Conservation (phyloP, 2,329 filamentous ascomycete genomes). For the Cryoendolithus antarcticus region DNA sequence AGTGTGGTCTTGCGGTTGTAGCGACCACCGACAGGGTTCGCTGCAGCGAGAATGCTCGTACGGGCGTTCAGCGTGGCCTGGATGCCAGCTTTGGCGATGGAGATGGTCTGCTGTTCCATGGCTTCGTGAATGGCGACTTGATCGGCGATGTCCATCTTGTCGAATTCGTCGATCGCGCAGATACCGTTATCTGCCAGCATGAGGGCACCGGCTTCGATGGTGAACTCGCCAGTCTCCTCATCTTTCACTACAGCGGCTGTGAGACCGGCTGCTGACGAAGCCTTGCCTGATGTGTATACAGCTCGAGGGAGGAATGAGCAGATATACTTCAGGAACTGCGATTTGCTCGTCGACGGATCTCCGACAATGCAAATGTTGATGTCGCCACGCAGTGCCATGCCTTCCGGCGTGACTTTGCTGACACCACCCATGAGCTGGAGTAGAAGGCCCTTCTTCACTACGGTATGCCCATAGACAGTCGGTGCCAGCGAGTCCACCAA, state of each 20-base stretch:
- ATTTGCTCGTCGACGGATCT: constrained; percentile 93
- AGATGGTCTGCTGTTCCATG: constrained; percentile 99
- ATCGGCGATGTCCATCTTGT: constrained; percentile 97
- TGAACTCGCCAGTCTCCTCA: constrained; percentile 96
- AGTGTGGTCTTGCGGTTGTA: constrained; percentile 95
- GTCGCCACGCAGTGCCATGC: constrained; percentile 89
- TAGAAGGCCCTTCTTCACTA: constrained; percentile 93
- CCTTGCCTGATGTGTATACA: constrained; percentile 95
- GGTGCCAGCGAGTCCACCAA: constrained; percentile 89
- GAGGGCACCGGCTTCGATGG: constrained; percentile 92
- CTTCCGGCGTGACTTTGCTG: constrained; percentile 79
- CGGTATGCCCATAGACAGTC: constrained; percentile 93
- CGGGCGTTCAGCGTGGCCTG: constrained; percentile 94
- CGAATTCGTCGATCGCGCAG: constrained; percentile 96
- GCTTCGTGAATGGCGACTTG: constrained; percentile 99
- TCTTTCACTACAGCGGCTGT: constrained; percentile 96
- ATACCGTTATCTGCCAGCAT: constrained; percentile 97
- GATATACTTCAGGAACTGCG: constrained; percentile 95
- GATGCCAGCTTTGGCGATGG: constrained; percentile 95
- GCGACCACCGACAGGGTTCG: constrained; percentile 90
- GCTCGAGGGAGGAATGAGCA: constrained; percentile 89
- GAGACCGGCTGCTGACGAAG: constrained; percentile 91
- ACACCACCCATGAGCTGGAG: constrained; percentile 95
- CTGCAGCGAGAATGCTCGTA: constrained; percentile 91
- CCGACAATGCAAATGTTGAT: constrained; percentile 99